Base-by-base conservation (phyloP, 129 eudicot species). In the Saposhnikovia divaricata region DNA sequence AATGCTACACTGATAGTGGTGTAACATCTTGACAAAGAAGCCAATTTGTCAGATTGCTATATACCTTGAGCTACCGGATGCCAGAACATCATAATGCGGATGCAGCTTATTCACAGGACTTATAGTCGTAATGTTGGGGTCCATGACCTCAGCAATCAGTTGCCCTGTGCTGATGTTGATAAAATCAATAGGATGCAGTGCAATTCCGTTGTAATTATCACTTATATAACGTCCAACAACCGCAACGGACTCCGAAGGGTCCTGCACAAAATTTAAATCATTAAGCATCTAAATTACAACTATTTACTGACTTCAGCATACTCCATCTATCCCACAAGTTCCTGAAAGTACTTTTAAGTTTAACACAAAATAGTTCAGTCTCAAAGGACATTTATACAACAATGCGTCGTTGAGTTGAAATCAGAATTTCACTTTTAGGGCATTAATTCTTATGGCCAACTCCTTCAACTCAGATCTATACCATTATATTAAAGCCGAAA, bases 191-290 rank as follows among this genome's bases (percentile, higher is more conserved):
- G 99, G 99, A 89, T 96, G 99, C 88, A 96, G 86, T 7, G 99
- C 99, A 78, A 89, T 81, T 65, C 99, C 99, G 75, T 89, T 87
- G 73, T 89, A 96, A 76, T 96, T 96, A 81, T 96, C 97, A 84
- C 99, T 96, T 38, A 96, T 96, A 84, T 96, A 96, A 65, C 99
- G 96, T 80, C 99, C 99, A 87, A 96, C 74, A 47, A 96, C 97
- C 73, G 89, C 97, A 81, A 96, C 95, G 76, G 96, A 96, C 86
- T 96, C 99, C 42, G 95, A 87, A 48, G 89, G 83, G 85, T 96
- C 99, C 99, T 95, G 90, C 84, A 82, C 51, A 79, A 51, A 81
- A 44, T 5, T 4, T 4, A 31, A 77, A 55, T 74, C 34, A 27
- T 28, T 61, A 6, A 81, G 18, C 9, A 38, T 38, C 48, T n/a